phyloP scores from a whole-genome alignment of 169 alveolate species.

The Eimeria praecox region DNA sequence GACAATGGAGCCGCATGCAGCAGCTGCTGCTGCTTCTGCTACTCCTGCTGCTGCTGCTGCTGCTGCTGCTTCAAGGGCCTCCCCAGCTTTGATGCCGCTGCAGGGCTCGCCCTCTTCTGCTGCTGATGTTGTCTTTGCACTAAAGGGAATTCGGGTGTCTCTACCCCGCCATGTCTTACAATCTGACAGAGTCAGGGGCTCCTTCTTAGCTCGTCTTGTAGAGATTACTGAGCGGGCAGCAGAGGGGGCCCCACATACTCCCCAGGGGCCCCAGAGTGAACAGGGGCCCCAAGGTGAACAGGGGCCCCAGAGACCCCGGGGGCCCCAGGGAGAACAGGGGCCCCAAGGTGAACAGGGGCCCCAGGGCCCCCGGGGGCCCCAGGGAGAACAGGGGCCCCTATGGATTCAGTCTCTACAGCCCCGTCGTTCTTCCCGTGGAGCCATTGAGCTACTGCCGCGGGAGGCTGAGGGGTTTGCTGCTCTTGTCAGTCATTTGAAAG shows the following conservation, averaged over 20 bases:
- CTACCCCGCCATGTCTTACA: conserved; percentile 7
- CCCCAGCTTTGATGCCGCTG: too few relatives aligned
- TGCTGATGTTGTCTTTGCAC: conserved; percentile 38
- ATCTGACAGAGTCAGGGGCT: background rate
- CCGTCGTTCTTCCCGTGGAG: conserved; percentile 5
- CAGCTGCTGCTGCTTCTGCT: too few relatives aligned
- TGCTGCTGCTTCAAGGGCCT: too few relatives aligned
- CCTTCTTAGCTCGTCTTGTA: conserved; percentile 39
- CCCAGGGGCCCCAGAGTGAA: background rate
- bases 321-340: background rate
- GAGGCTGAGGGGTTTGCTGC: conserved; percentile 68
- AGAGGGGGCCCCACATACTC: background rate
- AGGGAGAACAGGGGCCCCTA: too few relatives aligned
- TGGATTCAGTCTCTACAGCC: background rate
- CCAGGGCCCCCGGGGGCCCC: too few relatives aligned
- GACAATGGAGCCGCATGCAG: too few relatives aligned
- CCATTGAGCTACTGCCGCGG: conserved; percentile 19
- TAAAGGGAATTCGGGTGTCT: background rate
- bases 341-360: background rate
- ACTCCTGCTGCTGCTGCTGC: too few relatives aligned
- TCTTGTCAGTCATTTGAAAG: conserved; percentile 25
- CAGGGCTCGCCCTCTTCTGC: background rate
- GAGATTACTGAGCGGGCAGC: background rate
- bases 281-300: background rate
- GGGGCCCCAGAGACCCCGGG: background rate